phyloP scores from a whole-genome alignment of 805 yeast genomes.

The Myxozyma sirexii region DNA sequence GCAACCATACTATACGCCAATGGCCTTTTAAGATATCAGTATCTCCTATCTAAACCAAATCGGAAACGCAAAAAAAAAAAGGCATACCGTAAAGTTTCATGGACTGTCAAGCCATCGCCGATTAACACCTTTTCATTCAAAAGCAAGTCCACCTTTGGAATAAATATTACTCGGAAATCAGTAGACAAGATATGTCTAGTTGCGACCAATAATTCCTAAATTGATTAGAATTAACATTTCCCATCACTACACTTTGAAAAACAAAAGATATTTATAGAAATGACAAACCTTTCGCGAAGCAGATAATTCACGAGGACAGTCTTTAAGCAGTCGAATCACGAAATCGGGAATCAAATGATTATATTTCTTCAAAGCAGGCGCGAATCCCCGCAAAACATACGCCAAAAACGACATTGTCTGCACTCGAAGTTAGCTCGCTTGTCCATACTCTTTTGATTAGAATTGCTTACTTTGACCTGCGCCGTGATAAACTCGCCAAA shows the following conservation, averaged over 20 bases:
- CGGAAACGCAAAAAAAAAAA: background rate
- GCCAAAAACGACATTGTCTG: slow-evolving; percentile 89
- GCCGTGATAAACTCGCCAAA: slow-evolving; percentile 88
- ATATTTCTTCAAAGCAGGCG: slow-evolving; percentile 61
- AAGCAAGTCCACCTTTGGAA: slow-evolving; percentile 80
- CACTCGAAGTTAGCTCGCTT: no score
- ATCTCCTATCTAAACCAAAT: background rate
- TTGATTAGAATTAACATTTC: background rate
- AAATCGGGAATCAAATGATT: slow-evolving; percentile 78
- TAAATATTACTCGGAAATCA: slow-evolving; percentile 75
- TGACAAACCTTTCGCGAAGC: slow-evolving; percentile 69
- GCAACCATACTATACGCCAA: slow-evolving; percentile 94
- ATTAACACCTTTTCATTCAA: slow-evolving; percentile 85
- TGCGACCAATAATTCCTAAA: slow-evolving; percentile 78
- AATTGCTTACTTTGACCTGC: slow-evolving; percentile 65
- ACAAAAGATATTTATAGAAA: background rate
- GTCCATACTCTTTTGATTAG: no score
- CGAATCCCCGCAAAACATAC: slow-evolving; percentile 83
- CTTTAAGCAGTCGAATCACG: slow-evolving; percentile 82
- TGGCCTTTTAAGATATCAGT: slow-evolving; percentile 48
- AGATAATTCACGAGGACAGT: slow-evolving; percentile 91
- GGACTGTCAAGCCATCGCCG: slow-evolving; percentile 90
- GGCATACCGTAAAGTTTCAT: slow-evolving; percentile 68
- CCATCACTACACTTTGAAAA: background rate
- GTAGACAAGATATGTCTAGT: slow-evolving; percentile 94